A percentile compares a stretch with the other conserved stretches of the same genome.
Evolutionary conservation across 305 asterid genomes (phyloP).

Genomic region (Fraxinus angustifolia): DNA sequence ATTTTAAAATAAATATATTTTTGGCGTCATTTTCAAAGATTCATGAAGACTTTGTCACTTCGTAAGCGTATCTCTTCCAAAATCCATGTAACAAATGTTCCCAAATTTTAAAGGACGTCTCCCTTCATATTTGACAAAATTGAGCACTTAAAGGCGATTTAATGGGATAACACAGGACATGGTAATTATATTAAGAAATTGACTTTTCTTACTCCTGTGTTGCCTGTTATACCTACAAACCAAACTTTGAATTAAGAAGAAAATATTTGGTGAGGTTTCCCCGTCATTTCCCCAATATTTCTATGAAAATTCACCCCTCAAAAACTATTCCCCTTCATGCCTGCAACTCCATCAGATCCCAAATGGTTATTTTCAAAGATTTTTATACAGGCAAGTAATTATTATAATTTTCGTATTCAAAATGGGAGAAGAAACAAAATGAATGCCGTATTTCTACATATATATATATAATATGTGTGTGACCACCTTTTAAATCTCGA

Average conservation of each 20-base stretch:
- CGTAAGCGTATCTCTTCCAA: not conserved
- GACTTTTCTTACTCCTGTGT: conserved; percentile 40
- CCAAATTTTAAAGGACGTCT: not conserved
- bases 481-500: not conserved
- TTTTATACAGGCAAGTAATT: conserved; percentile 21
- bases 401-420: not conserved
- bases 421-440: conserved; percentile 13
- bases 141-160: conserved; percentile 18
- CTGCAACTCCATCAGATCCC: conserved; percentile 22
- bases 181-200: conserved; percentile 37
- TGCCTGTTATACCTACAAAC: conserved; percentile 33
- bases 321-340: not conserved
- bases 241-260: conserved; percentile 34
- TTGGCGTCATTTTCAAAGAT: not conserved
- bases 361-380: conserved; percentile 26
- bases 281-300: conserved; percentile 12
- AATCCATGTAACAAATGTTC: not conserved
- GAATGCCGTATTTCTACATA: not conserved
- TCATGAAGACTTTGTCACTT: not conserved
- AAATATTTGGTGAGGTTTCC: conserved; percentile 41
- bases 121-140: not conserved
- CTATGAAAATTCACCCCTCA: not conserved
- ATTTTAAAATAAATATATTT: too few species aligned
- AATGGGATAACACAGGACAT: conserved; percentile 28
- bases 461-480: too few species aligned